Percentiles rank a stretch among this genome's conserved stretches.
These are phyloP conservation scores for Neurospora intermedia DNA, from an alignment of 495 filamentous ascomycete genomes.

Conservation along the genomic window DNA sequence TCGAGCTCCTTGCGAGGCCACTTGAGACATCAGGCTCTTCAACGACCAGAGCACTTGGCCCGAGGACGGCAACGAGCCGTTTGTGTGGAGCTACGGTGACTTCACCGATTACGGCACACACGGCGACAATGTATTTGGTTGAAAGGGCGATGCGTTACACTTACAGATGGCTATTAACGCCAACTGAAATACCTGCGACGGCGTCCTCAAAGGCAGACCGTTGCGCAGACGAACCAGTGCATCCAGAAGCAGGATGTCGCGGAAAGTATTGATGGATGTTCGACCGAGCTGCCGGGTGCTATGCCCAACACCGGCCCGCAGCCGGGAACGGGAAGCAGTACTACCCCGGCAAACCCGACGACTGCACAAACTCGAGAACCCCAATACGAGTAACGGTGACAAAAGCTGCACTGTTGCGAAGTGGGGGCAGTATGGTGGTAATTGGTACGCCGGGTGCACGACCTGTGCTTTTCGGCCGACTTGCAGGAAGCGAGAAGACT, in stretches of 20 bases:
- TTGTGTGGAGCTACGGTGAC: no score
- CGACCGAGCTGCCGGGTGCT: constrained; percentile 5
- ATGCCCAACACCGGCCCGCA: constrained; percentile 9
- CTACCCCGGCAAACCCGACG: no score
- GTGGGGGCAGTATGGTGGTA: constrained; percentile 30
- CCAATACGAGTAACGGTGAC: no score
- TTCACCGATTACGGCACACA: no score
- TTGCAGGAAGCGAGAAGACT: constrained; percentile 15
- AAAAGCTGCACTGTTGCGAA: constrained; percentile 15
- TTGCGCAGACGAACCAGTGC: constrained; percentile 30
- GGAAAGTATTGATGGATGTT: constrained; percentile 30
- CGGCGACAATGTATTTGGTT: constrained; percentile 33
- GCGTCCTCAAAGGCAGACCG: constrained; percentile 29
- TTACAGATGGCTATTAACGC: constrained; percentile 30
- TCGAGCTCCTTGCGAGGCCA: no score
- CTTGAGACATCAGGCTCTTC: no score
- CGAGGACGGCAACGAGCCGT: no score
- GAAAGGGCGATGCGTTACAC: constrained; percentile 29
- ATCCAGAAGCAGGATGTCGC: constrained; percentile 19
- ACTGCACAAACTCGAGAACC: no score
- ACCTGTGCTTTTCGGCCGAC: constrained; percentile 16
- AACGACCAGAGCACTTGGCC: no score
- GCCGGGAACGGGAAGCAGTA: constrained; percentile 5
- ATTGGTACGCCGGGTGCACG: constrained; percentile 19
- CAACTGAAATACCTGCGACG: constrained; percentile 27